Base-by-base conservation (phyloP, 306 rosid species). In the Glycine soja region DNA sequence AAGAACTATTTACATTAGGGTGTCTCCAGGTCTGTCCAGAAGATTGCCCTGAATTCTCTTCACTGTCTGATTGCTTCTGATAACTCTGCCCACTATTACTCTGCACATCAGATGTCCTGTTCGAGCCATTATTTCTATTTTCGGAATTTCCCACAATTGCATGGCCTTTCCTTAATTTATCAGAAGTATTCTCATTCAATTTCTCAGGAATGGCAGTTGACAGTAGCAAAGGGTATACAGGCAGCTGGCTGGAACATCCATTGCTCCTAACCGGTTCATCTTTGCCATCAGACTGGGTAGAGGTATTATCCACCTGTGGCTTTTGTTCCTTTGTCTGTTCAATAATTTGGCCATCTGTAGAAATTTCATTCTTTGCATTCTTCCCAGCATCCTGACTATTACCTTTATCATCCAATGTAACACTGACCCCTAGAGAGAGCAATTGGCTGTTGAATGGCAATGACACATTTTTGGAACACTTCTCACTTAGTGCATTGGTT, bases 21-120 rank as follows among this genome's bases (percentile, higher is more conserved):
- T 71, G 85, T 46, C 75, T 94, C 91, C 89, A 89, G 89, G 85
- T 92, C 69, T 87, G 92, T 34, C 84, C 94, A 64, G 97, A 91
- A 77, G 94, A 91, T 81, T 92, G 94, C 70, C 90, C 84, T 1
- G 94, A 87, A 80, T 88, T 90, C 45, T 87, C 93, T 81, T 94
- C 94, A 69, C 90, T 88, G 57, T 90, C 90, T 10, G 92, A 88
- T 75, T 67, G 92, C 81, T 89, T 91, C 87, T 84, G 90, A 82
- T 78, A 79, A 77, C 80, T 83, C 62, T 86, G 87, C 73, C 82
- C 83, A 58, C 81, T 85, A 57, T 74, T 85, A 79, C 81, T 76
- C 80, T 88, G 95, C 59, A 83, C 89, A 72, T 84, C 90, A 67
- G 86, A 54, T 46, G 76, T 85, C 71, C 71, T 88, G 70, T 66